These are phyloP conservation scores for Sonneratia alba DNA, from an alignment of 345 rosid genomes.

Conservation along the genomic window DNA sequence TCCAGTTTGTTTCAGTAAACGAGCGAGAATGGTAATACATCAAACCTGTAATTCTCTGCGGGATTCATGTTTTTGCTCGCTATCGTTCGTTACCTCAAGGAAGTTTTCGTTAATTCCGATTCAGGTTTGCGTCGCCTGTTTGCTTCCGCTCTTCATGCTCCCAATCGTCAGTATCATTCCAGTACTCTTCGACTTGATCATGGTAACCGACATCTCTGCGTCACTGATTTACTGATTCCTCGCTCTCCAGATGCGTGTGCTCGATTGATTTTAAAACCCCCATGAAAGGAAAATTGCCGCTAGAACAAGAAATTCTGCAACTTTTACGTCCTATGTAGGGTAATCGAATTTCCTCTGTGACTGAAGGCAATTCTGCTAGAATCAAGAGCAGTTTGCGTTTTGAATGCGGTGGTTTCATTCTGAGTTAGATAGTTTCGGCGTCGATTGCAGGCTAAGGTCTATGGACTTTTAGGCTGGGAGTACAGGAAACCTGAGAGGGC, in stretches of 20 bases:
- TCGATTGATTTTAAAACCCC: not conserved
- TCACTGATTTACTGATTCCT: not conserved
- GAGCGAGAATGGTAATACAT: not conserved
- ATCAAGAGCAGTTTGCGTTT: not conserved
- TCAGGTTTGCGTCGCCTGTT: not conserved
- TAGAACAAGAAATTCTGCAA: not conserved
- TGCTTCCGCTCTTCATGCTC: conserved; percentile 82
- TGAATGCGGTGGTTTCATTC: not conserved
- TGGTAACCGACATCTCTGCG: conserved; percentile 31
- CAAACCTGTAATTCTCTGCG: not conserved
- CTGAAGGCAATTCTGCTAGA: not conserved
- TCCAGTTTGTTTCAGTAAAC: not conserved
- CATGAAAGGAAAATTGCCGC: not conserved
- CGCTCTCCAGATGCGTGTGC: not conserved
- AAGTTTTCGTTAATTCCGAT: not conserved
- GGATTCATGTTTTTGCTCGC: not conserved
- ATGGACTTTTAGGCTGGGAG: conserved; percentile 79
- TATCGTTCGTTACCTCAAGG: not conserved
- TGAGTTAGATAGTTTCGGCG: not conserved
- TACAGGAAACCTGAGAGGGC: conserved; percentile 78
- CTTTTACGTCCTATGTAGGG: not conserved
- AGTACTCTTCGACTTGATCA: conserved; percentile 43
- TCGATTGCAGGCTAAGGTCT: conserved; percentile 50
- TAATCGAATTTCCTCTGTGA: not conserved
- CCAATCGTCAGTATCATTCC: conserved; percentile 80